Evolutionary conservation across 2,329 filamentous ascomycete species (phyloP).

Genomic region (Penicillium rolfsii): DNA sequence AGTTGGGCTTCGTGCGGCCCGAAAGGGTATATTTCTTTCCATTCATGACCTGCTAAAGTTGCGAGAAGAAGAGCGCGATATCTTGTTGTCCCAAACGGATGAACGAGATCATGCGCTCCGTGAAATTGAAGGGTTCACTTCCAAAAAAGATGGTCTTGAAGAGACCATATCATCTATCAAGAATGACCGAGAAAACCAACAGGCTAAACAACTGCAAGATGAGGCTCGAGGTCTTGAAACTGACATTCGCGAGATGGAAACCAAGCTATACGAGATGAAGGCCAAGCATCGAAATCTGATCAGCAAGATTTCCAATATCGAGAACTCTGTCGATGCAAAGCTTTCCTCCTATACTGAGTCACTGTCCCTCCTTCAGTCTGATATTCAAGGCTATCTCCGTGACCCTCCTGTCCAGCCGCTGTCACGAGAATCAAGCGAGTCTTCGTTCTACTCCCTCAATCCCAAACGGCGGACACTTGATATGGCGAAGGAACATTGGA

Average conservation of each 20-base stretch:
- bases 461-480: slow-evolving; percentile 61
- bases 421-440: slow-evolving; percentile 30
- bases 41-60: slow-evolving; percentile 60
- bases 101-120: slow-evolving; percentile 52
- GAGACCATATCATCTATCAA: slow-evolving; percentile 56
- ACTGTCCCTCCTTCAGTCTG: slow-evolving; percentile 58
- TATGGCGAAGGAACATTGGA: slow-evolving; percentile 62
- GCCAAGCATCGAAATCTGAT: slow-evolving; percentile 57
- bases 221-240: slow-evolving; percentile 57
- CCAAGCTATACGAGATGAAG: slow-evolving; percentile 59
- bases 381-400: slow-evolving; percentile 57
- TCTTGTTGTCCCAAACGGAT: slow-evolving; percentile 52
- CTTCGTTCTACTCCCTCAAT: slow-evolving; percentile 57
- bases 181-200: slow-evolving; percentile 49
- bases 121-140: slow-evolving; percentile 56
- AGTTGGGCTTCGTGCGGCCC: slow-evolving; percentile 56
- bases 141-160: slow-evolving; percentile 55
- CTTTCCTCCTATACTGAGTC: slow-evolving; percentile 62
- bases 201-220: slow-evolving; percentile 50
- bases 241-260: slow-evolving; percentile 62
- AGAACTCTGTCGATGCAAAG: slow-evolving; percentile 62
- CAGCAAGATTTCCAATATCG: slow-evolving; percentile 55
- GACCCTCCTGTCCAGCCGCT: slow-evolving; percentile 50
- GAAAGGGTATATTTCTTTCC: slow-evolving; percentile 60
- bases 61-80: slow-evolving; percentile 59